These are phyloP conservation scores for Boletus sp. DNA, from an alignment of 1,284 basidiomycete genomes.

Conservation along the genomic window DNA sequence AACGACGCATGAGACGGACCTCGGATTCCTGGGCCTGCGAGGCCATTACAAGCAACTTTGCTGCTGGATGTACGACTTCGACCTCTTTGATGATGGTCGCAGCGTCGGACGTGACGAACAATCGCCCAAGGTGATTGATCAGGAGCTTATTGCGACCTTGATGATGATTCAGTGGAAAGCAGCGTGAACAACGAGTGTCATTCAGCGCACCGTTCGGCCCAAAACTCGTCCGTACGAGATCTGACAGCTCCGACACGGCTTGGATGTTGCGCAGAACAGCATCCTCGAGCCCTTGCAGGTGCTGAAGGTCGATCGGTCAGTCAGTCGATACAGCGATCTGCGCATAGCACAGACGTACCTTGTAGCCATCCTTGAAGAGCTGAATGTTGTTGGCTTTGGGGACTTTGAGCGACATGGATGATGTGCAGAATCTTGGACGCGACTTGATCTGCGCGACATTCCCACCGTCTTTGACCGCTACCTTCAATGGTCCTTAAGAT, in stretches of 20 bases:
- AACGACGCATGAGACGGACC: slow-evolving; percentile 49
- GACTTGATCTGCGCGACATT: slow-evolving; percentile 24
- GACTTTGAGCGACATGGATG: slow-evolving; percentile 87
- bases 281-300: slow-evolving; percentile 90
- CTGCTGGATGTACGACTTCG: slow-evolving; percentile 98
- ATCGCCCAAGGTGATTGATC: slow-evolving; percentile 93
- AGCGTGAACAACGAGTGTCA: not conserved
- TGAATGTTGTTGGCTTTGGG: slow-evolving; percentile 89
- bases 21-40: slow-evolving; percentile 96
- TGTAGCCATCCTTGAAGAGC: slow-evolving; percentile 96
- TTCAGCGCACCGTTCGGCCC: slow-evolving; percentile 85
- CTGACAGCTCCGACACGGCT: slow-evolving; percentile 91
- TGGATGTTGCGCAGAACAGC: slow-evolving; percentile 95
- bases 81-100: slow-evolving; percentile 99
- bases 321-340: slow-evolving; percentile 10
- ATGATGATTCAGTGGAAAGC: slow-evolving; percentile 9
- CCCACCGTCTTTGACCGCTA: not conserved
- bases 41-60: slow-evolving; percentile 97
- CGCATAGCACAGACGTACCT: slow-evolving; percentile 50
- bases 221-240: slow-evolving; percentile 96
- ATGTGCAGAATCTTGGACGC: slow-evolving; percentile 4
- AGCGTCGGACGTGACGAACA: slow-evolving; percentile 99
- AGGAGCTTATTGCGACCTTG: slow-evolving; percentile 90
- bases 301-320: slow-evolving; percentile 47
- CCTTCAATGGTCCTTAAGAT: slow-evolving; percentile 38